Percentiles rank a stretch among this genome's conserved stretches.
Conservation (phyloP, 169 alveolate species). For the Babesia sp. region DNA sequence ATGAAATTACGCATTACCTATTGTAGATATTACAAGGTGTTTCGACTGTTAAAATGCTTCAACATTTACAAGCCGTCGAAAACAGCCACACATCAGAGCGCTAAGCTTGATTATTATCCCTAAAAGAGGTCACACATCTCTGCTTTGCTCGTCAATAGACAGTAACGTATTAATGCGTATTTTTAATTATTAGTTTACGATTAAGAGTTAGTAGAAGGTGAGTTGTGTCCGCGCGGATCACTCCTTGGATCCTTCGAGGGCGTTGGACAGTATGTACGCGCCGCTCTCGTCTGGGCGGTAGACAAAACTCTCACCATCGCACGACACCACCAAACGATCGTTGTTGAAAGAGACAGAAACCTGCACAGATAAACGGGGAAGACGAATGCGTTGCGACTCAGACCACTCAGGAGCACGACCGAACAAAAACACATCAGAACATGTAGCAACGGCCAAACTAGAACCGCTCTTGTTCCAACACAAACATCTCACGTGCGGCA, state of each 20-base stretch:
- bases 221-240: background rate
- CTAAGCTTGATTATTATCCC: too few species aligned
- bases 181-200: slow-evolving; percentile 1
- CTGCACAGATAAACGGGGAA: background rate
- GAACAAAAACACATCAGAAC: slow-evolving; percentile 16
- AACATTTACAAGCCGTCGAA: too few species aligned
- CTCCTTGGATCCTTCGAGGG: slow-evolving; percentile 15
- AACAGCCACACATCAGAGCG: too few species aligned
- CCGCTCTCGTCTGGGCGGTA: slow-evolving; percentile 34
- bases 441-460: slow-evolving; percentile 40
- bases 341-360: slow-evolving; percentile 47
- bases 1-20: too few species aligned
- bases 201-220: slow-evolving; percentile 1
- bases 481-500: slow-evolving; percentile 17
- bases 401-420: slow-evolving; percentile 28
- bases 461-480: slow-evolving; percentile 45
- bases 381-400: slow-evolving; percentile 13
- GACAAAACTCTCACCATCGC: slow-evolving; percentile 28
- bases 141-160: too few species aligned
- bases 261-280: slow-evolving; percentile 16
- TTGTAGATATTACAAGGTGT: too few species aligned
- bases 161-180: background rate
- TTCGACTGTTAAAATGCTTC: too few species aligned
- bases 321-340: slow-evolving; percentile 44
- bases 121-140: too few species aligned